Conservation (phyloP, 805 yeast genomes). For the Candida oleophila region DNA sequence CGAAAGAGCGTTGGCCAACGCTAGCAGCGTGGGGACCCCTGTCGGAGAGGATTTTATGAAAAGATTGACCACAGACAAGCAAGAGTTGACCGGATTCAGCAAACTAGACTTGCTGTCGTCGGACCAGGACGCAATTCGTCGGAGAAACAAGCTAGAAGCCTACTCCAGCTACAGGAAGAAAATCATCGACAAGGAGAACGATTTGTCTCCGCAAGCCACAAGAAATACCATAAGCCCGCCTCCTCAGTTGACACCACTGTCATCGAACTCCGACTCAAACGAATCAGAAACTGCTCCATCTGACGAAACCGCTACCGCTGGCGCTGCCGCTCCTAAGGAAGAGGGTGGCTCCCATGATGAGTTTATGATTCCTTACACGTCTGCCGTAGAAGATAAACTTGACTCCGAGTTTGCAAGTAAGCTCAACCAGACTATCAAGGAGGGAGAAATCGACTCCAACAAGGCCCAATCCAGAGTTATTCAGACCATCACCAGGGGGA, state of each 20-base stretch:
- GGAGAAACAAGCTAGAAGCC: conserved; percentile 53
- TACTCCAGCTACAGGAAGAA: conserved; percentile 59
- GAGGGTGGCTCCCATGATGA: conserved; percentile 17
- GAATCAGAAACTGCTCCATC: conserved; percentile 9
- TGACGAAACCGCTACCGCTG: conserved; percentile 9
- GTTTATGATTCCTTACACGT: conserved; percentile 62
- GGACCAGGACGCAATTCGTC: conserved; percentile 48
- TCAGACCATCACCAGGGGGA: conserved; percentile 55
- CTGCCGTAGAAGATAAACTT: conserved; percentile 62
- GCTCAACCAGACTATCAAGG: conserved; percentile 51
- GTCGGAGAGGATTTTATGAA: conserved; percentile 33
- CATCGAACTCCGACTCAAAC: conserved; percentile 16
- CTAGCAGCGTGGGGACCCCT: conserved; percentile 41
- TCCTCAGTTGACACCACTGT: not conserved
- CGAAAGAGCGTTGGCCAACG: conserved; percentile 60
- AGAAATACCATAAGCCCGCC: conserved; percentile 5
- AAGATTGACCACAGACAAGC: conserved; percentile 35
- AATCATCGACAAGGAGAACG: conserved; percentile 58
- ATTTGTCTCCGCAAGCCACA: conserved; percentile 10
- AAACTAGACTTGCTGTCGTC: conserved; percentile 40
- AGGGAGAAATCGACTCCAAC: conserved; percentile 57
- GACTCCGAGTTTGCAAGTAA: conserved; percentile 60
- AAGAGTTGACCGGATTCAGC: conserved; percentile 41
- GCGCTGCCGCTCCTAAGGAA: conserved; percentile 4
- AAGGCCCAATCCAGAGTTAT: conserved; percentile 56